These are phyloP conservation scores for Hortaea sp. DNA, from an alignment of 2,329 filamentous ascomycete genomes.

Conservation along the genomic window DNA sequence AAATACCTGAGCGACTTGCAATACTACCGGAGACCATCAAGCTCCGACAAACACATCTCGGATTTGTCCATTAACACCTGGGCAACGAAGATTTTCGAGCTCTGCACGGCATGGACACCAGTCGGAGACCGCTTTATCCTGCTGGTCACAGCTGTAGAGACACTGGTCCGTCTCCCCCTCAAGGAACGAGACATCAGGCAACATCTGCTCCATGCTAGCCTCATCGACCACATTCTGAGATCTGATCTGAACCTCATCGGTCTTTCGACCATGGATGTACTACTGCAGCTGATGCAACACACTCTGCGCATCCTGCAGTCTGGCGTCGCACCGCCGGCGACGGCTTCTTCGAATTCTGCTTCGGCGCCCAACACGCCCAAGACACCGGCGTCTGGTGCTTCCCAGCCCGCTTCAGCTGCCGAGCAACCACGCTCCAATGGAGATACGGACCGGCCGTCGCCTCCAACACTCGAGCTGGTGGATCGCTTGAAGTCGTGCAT, in stretches of 20 bases:
- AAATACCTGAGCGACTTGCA: conserved; percentile 51
- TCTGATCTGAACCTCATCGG: conserved; percentile 92
- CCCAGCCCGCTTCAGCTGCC: not conserved
- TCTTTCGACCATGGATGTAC: conserved; percentile 88
- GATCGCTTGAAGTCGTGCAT: conserved; percentile 69
- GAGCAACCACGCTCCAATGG: not conserved
- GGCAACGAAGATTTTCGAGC: conserved; percentile 71
- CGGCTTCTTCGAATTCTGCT: not conserved
- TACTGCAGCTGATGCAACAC: conserved; percentile 75
- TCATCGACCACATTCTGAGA: conserved; percentile 72
- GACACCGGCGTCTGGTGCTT: not conserved
- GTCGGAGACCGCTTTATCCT: conserved; percentile 93
- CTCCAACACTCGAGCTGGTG: conserved; percentile 29
- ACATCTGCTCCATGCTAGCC: conserved; percentile 63
- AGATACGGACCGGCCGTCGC: not conserved
- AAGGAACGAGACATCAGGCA: conserved; percentile 59
- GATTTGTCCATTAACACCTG: conserved; percentile 44
- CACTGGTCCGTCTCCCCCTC: conserved; percentile 57
- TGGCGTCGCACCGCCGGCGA: conserved; percentile 31
- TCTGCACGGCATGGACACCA: conserved; percentile 77
- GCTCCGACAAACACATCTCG: conserved; percentile 32
- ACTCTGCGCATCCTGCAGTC: conserved; percentile 68
- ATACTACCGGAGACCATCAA: conserved; percentile 7
- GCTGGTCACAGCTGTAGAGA: conserved; percentile 70
- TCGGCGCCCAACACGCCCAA: not conserved